Base-by-base conservation (phyloP, 495 filamentous ascomycete species). In the Penicillium macrosclerotiorum region DNA sequence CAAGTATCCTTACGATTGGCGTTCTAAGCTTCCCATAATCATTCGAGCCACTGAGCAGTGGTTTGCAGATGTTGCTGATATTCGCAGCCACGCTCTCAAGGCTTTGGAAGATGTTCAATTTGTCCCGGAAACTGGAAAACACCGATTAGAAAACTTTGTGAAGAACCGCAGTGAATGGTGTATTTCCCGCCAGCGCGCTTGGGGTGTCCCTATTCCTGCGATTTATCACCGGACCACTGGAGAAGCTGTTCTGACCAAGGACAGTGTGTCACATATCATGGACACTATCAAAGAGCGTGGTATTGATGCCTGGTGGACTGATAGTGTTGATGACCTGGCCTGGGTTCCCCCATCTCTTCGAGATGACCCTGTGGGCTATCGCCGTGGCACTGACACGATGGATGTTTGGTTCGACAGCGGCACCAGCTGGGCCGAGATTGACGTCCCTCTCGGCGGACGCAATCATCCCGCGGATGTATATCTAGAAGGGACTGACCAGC, bases 381-480 rank as follows among this genome's bases (percentile, higher is more conserved):
- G 76, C 48, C 84, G 93, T 43, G 92, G 93, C 14, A 85, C 71
- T n/a, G 94, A 99, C 53, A 99, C 93, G 0, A 97, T 99, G 93
- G 93, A 99, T 67, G 93, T 99, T 17, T 99, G 93, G 93, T 97
- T 97, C 57, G 93, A 99, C 64, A 96, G 92, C 52, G 93, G 93
- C 5, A 96, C 88, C 38, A 96, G 88, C 60, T 99, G 93, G 93
- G 84, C 89, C 0, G 71, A 75, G 37, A 72, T 84, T 19, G 54
- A 69, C 34, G 32, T 51, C 12, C 59, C 58, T 33, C 27, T 22
- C 2, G 49, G 60, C 11, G 55, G 52, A 16, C 75, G 81, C 41
- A 65, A 68, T 22, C 71, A 75, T 16, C 77, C 81, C 17, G 88
- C 89, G 1, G 91, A 97, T 62, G 76, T 96, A 23, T 97, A 95